Conservation (phyloP, 2,329 filamentous ascomycete genomes). For the Pseudogymnoascus sp. region DNA sequence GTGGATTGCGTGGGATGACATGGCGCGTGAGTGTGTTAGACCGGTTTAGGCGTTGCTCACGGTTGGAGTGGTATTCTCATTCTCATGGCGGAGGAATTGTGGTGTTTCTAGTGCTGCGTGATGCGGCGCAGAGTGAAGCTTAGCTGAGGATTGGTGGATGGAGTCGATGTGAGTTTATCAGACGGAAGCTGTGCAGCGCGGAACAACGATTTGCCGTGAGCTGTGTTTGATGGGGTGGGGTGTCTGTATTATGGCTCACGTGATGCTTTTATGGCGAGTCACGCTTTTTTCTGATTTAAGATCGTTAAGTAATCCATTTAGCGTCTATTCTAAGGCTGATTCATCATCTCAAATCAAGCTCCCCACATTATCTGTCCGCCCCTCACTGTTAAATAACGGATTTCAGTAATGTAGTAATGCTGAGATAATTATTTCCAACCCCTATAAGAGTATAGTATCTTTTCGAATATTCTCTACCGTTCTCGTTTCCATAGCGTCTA, state of each 20-base stretch:
- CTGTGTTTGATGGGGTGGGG: background rate
- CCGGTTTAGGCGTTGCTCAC: background rate
- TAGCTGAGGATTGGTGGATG: background rate
- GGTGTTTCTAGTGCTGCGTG: background rate
- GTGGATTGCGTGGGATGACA: conserved; percentile 36
- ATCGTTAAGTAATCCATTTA: background rate
- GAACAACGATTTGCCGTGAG: background rate
- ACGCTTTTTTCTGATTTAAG: background rate
- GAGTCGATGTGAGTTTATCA: background rate
- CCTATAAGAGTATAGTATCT: conserved; percentile 2
- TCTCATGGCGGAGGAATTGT: background rate
- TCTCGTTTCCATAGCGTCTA: background rate
- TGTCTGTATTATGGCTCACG: no score
- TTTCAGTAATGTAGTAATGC: background rate
- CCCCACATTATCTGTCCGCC: background rate
- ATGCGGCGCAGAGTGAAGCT: background rate
- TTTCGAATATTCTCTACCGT: background rate
- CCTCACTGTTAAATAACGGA: background rate
- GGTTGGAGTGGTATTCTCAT: background rate
- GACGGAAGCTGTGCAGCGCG: background rate
- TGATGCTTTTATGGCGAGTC: no score
- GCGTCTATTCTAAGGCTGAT: background rate
- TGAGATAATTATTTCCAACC: background rate
- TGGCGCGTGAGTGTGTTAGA: background rate
- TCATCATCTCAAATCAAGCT: background rate